Evolutionary conservation across 257 asterid genomes (phyloP).

Genomic region (Nicotiana benthamiana): DNA sequence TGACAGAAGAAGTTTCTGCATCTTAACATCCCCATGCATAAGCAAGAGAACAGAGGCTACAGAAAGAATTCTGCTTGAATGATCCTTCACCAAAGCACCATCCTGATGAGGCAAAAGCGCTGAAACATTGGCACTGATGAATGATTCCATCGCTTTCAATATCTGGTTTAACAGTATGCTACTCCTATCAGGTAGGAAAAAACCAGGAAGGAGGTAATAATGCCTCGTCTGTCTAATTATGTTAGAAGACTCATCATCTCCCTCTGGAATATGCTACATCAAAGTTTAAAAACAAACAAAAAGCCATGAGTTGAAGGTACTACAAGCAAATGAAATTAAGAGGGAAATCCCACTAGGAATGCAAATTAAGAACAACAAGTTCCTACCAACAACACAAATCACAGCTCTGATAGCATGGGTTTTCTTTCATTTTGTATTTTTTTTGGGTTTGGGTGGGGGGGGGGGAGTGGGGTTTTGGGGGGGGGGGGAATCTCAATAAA

Average conservation of each 20-base stretch:
- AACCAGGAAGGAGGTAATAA: slow-evolving; percentile 60
- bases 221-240: slow-evolving; percentile 27
- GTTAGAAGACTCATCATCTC: slow-evolving; percentile 21
- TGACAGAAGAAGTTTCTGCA: slow-evolving; percentile 33
- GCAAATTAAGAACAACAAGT: too few relatives aligned
- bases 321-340: neutral
- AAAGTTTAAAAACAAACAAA: neutral
- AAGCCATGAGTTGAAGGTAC: neutral
- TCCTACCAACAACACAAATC: neutral
- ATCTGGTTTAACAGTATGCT: slow-evolving; percentile 32
- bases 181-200: slow-evolving; percentile 47
- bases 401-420: neutral
- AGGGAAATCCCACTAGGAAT: neutral
- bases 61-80: slow-evolving; percentile 22
- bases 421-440: neutral
- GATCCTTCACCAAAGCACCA: slow-evolving; percentile 16
- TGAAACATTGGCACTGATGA: slow-evolving; percentile 34
- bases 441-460: neutral
- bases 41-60: slow-evolving; percentile 37
- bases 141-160: slow-evolving; percentile 40
- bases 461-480: too few relatives aligned
- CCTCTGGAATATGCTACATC: slow-evolving; percentile 37
- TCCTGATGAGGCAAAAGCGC: slow-evolving; percentile 15
- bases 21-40: slow-evolving; percentile 45
- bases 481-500: neutral